Percentiles rank a stretch among this genome's conserved stretches.
Conservation (phyloP, 805 yeast genomes). For the Blastobotrys mokoenaii region DNA sequence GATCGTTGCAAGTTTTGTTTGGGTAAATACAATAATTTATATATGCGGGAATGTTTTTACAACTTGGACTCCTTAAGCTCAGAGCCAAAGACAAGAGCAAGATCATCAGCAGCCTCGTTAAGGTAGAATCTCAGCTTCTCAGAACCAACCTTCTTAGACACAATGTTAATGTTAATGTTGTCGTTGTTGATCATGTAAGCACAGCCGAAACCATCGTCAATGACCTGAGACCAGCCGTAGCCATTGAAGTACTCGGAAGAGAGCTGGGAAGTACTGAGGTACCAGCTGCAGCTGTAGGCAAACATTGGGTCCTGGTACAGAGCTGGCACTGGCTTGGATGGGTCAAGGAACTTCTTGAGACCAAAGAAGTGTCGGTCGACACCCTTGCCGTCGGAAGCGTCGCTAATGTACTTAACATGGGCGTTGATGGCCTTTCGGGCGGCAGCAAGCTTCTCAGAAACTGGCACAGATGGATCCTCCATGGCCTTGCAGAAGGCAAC, state of each 20-base stretch:
- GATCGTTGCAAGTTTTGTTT: no score
- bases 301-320: conserved; percentile 71
- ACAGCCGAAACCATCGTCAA: conserved; percentile 86
- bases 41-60: conserved; percentile 14
- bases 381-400: conserved; percentile 80
- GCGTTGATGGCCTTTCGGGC: conserved; percentile 65
- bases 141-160: conserved; percentile 52
- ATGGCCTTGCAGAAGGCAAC: conserved; percentile 65
- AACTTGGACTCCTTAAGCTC: conserved; percentile 29
- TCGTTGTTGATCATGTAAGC: conserved; percentile 89
- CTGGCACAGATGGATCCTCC: conserved; percentile 45
- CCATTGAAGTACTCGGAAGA: conserved; percentile 80
- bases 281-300: conserved; percentile 76
- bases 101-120: conserved; percentile 71
- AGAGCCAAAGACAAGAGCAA: conserved; percentile 51
- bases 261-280: conserved; percentile 79
- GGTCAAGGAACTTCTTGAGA: conserved; percentile 57
- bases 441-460: conserved; percentile 51
- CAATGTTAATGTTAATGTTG: conserved; percentile 78
- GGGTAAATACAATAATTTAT: no score
- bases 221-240: conserved; percentile 94
- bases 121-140: conserved; percentile 52
- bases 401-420: conserved; percentile 64
- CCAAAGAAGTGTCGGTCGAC: conserved; percentile 94
- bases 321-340: conserved; percentile 51